Base-by-base conservation (phyloP, 1,284 basidiomycete genomes). In the Trichosporon ovoides region DNA sequence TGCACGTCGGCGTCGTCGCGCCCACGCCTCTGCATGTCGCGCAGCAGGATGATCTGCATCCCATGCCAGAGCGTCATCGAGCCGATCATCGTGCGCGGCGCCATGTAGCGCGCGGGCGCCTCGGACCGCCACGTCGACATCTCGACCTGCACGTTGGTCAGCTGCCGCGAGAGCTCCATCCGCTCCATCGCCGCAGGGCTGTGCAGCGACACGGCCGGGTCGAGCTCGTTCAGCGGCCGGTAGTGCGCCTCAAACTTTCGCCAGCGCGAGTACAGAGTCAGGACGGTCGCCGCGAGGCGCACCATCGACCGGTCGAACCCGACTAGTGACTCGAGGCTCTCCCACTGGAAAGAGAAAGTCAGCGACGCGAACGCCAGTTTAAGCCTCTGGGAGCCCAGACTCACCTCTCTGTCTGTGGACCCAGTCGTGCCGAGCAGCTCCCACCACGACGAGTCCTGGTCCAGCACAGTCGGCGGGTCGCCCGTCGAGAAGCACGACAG, bases 21-120 rank as follows among this genome's bases (percentile, higher is more conserved):
- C 1, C 38, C 40, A 7, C 61, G 61, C 18, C 62, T 64, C 50
- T 66, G 57, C 56, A 70, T 60, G 56, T 72, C 68, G 33, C 66
- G 61, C 37, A 63, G 53, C 10, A 72, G 50, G 14, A 75, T 50
- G 38, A 75, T 67, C 38, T 67, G 63, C n/a, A 67, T 60, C 2
- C 61, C 65, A 55, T 74, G 66, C 72, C 70, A 73, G 7, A 68
- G 57, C 19, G 71, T 67, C 61, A 73, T 56, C 20, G 59, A 63
- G 3, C 72, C 72, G 28, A 67, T 65, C 52, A 59, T 53, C 1
- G 67, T 71, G 14, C 72, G 55, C 24, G 64, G 58, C 28, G 66
- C 57, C 51, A 60, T 59, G 46, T 62, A 59, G 0, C 63, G 52
- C 5, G 60, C 57, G 2, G 57, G 55, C 2, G 63, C 59, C 37